phyloP scores from a whole-genome alignment of 129 eudicot species.

The Logfia minima region DNA sequence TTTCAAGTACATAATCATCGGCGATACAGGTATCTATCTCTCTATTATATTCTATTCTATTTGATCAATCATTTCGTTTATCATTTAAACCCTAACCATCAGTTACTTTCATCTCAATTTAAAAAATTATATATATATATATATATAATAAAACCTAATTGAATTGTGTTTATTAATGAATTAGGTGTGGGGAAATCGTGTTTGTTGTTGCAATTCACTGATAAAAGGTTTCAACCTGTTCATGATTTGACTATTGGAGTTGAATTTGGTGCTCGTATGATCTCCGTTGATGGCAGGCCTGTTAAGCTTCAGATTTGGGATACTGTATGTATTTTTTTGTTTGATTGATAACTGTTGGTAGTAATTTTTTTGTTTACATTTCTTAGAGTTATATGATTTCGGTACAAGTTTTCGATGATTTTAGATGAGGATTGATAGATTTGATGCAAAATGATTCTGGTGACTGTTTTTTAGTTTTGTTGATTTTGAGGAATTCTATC shows the following conservation, averaged over 20 bases:
- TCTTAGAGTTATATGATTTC: not conserved
- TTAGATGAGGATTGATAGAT: not conserved
- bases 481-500: not conserved
- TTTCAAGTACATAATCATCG: slow-evolving; percentile 92
- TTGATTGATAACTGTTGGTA: slow-evolving; percentile 1
- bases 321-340: slow-evolving; percentile 42
- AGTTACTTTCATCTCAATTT: not conserved
- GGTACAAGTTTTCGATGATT: slow-evolving; percentile 2
- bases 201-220: slow-evolving; percentile 82
- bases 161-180: not conserved
- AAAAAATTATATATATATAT: not conserved
- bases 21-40: slow-evolving; percentile 58
- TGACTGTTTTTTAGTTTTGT: slow-evolving; percentile 1
- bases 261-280: slow-evolving; percentile 94
- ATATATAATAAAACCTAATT: not conserved
- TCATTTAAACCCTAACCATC: slow-evolving; percentile 29
- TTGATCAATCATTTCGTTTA: not conserved
- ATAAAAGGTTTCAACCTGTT: slow-evolving; percentile 92
- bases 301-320: slow-evolving; percentile 97
- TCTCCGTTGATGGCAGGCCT: slow-evolving; percentile 58
- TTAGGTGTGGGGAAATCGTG: slow-evolving; percentile 91
- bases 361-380: not conserved
- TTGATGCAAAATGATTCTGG: slow-evolving; percentile 1
- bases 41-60: not conserved
- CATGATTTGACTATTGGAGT: slow-evolving; percentile 89